Base-by-base conservation (phyloP, 164 flowering plant genomes). In the Magnolia changhungtana region DNA sequence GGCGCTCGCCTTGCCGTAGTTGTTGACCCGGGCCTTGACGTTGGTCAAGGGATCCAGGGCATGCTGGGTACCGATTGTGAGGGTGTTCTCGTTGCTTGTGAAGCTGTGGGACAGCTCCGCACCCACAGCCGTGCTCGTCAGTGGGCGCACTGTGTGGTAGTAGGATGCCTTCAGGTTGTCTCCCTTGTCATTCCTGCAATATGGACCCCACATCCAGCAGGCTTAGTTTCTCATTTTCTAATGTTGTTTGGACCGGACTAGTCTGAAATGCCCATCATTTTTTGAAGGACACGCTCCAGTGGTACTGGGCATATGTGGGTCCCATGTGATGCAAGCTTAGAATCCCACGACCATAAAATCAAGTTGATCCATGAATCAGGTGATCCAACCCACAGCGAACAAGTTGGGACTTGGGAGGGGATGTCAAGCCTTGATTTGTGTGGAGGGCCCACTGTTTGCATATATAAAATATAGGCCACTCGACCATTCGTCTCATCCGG, bases 31-130 rank as follows among this genome's bases (percentile, higher is more conserved):
- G 59, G 89, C 91, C 84, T 93, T 93, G 80, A 93, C 86, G 1
- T 73, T 10, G 23, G 98, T 91, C 78, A 90, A 72, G 1, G 93
- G 95, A 70, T 90, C 96, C 65, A 91, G 83, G 0, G 90, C 84
- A 72, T 92, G 93, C 81, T 91, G 96, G 3, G 91, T 86, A 7
- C 98, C 98, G n/a, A 93, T 77, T 24, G 93, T 89, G 73, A 93
- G 84, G 5, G 87, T 88, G 84, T 90, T 91, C 65, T 90, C 95
- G 21, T 89, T 89, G 82, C 81, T 90, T 2, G 91, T 80, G 75
- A 93, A 88, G 83, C 79, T 80, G 75, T 88, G 94, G 45, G 81
- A 79, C 69, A 93, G 78, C 88, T 91, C 98, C 0, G 93, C 96
- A 67, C 98, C 98, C 61, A 93, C 98, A 20, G 94, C 92, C 8